Conservation (phyloP, 768 basidiomycete species). For the Paxillus involutus region DNA sequence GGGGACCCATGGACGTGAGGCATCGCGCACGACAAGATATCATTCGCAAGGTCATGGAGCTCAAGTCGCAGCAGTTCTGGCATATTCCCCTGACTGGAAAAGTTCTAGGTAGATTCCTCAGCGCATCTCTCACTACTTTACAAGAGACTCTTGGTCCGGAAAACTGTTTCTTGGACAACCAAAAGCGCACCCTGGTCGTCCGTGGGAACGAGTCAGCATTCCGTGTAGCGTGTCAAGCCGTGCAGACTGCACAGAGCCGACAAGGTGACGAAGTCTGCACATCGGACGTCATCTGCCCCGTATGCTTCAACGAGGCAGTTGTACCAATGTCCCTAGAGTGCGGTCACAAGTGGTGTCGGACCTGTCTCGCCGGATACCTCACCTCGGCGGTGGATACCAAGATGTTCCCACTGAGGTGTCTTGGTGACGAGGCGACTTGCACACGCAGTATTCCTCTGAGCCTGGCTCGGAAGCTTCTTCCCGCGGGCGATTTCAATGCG, state of each 20-base stretch:
- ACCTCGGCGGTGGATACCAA: slow-evolving; percentile 54
- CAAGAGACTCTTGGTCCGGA: slow-evolving; percentile 54
- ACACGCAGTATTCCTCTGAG: slow-evolving; percentile 52
- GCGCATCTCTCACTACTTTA: slow-evolving; percentile 44
- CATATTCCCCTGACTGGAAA: slow-evolving; percentile 47
- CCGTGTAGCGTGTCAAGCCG: slow-evolving; percentile 38
- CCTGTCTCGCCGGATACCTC: slow-evolving; percentile 62
- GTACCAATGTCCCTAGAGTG: slow-evolving; percentile 57
- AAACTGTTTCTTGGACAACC: slow-evolving; percentile 50
- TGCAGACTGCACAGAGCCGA: slow-evolving; percentile 37
- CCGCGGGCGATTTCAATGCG: slow-evolving; percentile 51
- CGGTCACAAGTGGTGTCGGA: slow-evolving; percentile 67
- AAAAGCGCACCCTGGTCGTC: slow-evolving; percentile 45
- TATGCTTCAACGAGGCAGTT: slow-evolving; percentile 62
- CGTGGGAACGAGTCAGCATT: slow-evolving; percentile 50
- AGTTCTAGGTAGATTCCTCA: slow-evolving; percentile 46
- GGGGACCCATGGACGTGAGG: slow-evolving; percentile 48
- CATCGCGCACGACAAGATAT: slow-evolving; percentile 43
- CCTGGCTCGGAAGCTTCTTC: slow-evolving; percentile 49
- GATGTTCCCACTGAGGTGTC: slow-evolving; percentile 70
- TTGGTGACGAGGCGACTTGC: slow-evolving; percentile 66
- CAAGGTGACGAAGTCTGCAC: slow-evolving; percentile 26
- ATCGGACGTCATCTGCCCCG: slow-evolving; percentile 50
- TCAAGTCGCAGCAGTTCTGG: slow-evolving; percentile 43
- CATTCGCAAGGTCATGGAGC: slow-evolving; percentile 42